Base-by-base conservation (phyloP, 345 rosid species). In the Populus pruinosa region DNA sequence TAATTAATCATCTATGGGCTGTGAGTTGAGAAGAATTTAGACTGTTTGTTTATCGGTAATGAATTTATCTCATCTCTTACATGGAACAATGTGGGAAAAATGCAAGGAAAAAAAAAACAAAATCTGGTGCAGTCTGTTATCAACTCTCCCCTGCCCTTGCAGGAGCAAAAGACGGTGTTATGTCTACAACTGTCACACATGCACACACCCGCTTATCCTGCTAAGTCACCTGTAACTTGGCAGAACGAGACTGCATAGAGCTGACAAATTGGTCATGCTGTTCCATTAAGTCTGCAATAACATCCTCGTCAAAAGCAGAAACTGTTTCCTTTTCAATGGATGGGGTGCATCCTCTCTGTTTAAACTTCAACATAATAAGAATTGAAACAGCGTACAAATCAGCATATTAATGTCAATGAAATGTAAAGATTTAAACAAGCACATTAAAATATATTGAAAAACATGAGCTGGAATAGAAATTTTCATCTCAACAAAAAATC, bases 201-300 rank as follows among this genome's bases (percentile, higher is more conserved):
- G 4, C 41, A 62, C 61, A 69, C 43, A n/a, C 27, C 41, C 49
- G 9, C 62, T 33, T 16, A 27, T 82, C 78, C 55, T 67, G 69
- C n/a, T 36, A 44, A 67, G 67, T 77, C 84, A 96, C 99, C 99
- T 96, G 97, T 87, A 96, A 85, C 86, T 91, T 96, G 25, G 92
- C 88, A 67, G 94, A 83, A 61, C 99, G 98, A 80, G 98, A 90
- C 70, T 90, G 94, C 97, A 96, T 90, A 56, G 93, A 88, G 93
- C 94, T 87, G 86, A 90, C 61, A 81, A 94, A 94, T 80, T 96
- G 97, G 67, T 85, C 89, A 86, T 92, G 99, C 20, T 85, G 89
- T 83, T 84, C 97, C 89, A 94, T 80, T 77, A 90, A 75, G 86
- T 90, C 94, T 73, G 86, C 87, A 78, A 84, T 76, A 56, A 83